Evolutionary conservation across 2,329 filamentous ascomycete species (phyloP).

Genomic region (Aureobasidium sp.): DNA sequence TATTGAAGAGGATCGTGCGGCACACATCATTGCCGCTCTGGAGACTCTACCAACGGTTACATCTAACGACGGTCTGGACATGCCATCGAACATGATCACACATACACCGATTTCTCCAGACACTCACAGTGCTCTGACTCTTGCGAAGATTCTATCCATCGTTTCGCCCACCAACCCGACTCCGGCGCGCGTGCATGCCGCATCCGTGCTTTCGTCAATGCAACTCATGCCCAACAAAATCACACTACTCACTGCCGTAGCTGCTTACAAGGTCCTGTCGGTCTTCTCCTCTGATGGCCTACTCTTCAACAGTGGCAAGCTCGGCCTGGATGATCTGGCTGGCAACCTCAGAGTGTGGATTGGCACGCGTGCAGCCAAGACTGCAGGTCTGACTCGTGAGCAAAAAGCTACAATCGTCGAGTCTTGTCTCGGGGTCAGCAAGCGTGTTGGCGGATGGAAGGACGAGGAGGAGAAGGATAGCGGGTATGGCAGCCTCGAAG

Average conservation of each 20-base stretch:
- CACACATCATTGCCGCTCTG: slow-evolving; percentile 45
- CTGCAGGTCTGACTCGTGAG: slow-evolving; percentile 31
- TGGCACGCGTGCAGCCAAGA: slow-evolving; percentile 34
- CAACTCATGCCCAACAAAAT: slow-evolving; percentile 31
- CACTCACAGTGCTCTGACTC: slow-evolving; percentile 48
- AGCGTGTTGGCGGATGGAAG: slow-evolving; percentile 33
- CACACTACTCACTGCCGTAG: slow-evolving; percentile 39
- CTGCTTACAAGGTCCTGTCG: slow-evolving; percentile 33
- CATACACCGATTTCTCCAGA: slow-evolving; percentile 50
- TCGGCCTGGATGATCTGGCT: slow-evolving; percentile 36
- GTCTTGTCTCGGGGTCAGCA: slow-evolving; percentile 34
- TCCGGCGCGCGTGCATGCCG: slow-evolving; percentile 30
- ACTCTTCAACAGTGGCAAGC: slow-evolving; percentile 25
- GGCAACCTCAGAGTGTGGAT: slow-evolving; percentile 38
- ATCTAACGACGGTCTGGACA: slow-evolving; percentile 22
- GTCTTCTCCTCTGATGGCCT: slow-evolving; percentile 27
- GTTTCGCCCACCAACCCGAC: slow-evolving; percentile 15
- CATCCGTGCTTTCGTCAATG: slow-evolving; percentile 31
- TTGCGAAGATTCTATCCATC: slow-evolving; percentile 51
- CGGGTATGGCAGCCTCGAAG: slow-evolving; percentile 22
- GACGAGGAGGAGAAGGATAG: slow-evolving; percentile 21
- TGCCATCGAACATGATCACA: slow-evolving; percentile 39
- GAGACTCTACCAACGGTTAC: slow-evolving; percentile 38
- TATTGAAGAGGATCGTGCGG: slow-evolving; percentile 42
- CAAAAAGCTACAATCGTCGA: slow-evolving; percentile 32